Evolutionary conservation across 257 asterid genomes (phyloP), one percentile per base, ranked within the genome.

Genomic region (Craterostigma plantagineum): DNA sequence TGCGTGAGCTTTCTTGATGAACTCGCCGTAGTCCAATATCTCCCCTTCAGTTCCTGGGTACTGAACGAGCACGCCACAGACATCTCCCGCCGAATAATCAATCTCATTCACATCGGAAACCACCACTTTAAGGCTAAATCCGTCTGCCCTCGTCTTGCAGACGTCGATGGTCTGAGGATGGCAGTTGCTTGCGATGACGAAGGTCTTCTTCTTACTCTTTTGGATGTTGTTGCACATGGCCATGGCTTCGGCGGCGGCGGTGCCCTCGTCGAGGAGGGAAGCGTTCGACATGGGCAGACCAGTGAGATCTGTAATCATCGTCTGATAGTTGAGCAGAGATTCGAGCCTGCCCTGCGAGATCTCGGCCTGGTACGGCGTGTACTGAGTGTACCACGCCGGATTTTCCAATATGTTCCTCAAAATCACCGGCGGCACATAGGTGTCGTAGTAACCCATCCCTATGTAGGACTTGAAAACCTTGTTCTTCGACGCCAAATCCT

Each of bases 201-300:
- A 90, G 7, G 95, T 90, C 58, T 83, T 90, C 70, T 70, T 79
- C 61, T 90, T 90, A 11, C 99, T 92, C 63, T 77, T 87, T 0
- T 46, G 69, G 15, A 83, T 90, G 46, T 90, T 90, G 52, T 83
- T 90, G 49, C 99, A 90, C 99, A 90, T 90, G 9, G 99, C 91
- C 99, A 90, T 90, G 17, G 99, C 99, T 73, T 90, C 99, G 9
- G 99, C 99, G 0, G 99, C 99, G 0, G 95, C 95, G 0, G 99
- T 90, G 33, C 96, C 91, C 38, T 90, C 99, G 30, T 90, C 99
- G 33, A 90, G 69, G 46, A 79, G 60, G 11, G 99, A 90, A 3
- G 99, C 94, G 51, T 90, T 83, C 14, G 99, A 75, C 99, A 90
- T 90, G 7, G 99, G 99, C 55, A 90, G 42, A 3, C 78, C 95